Percentiles rank a stretch among this genome's conserved stretches.
Conservation (phyloP, 306 rosid genomes). For the Delonix regia region DNA sequence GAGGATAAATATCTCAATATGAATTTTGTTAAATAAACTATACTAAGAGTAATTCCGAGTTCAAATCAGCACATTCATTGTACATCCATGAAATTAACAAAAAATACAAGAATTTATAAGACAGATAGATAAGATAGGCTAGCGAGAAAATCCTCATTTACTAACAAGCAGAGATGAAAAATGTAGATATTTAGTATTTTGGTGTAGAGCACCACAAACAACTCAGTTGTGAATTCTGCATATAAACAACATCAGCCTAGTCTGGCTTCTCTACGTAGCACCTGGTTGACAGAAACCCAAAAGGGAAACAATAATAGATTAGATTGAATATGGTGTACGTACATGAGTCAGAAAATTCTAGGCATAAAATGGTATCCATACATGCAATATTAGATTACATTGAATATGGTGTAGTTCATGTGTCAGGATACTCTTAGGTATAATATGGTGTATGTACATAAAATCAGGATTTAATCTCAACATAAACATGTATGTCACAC, state of each 20-base stretch:
- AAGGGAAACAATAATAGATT: constrained; percentile 22
- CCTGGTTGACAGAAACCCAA: constrained; percentile 56
- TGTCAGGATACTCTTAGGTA: not conserved
- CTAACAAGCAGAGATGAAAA: constrained; percentile 26
- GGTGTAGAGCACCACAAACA: constrained; percentile 42
- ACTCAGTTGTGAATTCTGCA: constrained; percentile 12
- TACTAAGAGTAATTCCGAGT: constrained; percentile 10
- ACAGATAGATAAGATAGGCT: constrained; percentile 7
- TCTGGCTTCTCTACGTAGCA: constrained; percentile 92
- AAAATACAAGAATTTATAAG: constrained; percentile 7
- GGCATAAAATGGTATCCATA: not conserved
- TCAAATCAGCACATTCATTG: constrained; percentile 24
- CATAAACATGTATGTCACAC: not conserved
- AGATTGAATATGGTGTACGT: not conserved
- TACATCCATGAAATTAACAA: constrained; percentile 4
- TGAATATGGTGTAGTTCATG: not conserved
- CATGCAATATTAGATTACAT: constrained; percentile 13
- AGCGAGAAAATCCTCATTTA: constrained; percentile 22
- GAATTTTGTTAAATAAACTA: not conserved
- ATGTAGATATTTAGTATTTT: constrained; percentile 34
- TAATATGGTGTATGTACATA: not conserved
- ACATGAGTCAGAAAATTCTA: not conserved
- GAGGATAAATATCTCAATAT: not conserved
- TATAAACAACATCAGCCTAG: constrained; percentile 64
- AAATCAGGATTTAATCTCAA: not conserved